phyloP scores from a whole-genome alignment of 768 basidiomycete genomes.

The Sarcomyxa edulis region DNA sequence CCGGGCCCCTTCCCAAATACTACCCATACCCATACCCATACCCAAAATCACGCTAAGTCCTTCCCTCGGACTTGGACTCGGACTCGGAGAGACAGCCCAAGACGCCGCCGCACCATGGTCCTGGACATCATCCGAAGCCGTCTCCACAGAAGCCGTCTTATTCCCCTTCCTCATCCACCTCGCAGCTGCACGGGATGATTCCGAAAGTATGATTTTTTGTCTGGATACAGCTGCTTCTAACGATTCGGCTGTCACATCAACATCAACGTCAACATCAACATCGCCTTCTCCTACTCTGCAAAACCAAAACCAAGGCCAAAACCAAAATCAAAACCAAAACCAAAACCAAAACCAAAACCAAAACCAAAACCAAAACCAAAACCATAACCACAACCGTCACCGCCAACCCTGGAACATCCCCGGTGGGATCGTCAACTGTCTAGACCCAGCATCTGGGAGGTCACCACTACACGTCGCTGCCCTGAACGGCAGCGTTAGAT shows the following conservation, averaged over 20 bases:
- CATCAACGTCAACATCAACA: too few species aligned
- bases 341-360: too few species aligned
- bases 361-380: too few species aligned
- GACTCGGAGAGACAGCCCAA: conserved; percentile 31
- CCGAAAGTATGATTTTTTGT: conserved; percentile 58
- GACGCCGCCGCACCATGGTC: conserved; percentile 66
- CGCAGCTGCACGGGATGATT: conserved; percentile 68
- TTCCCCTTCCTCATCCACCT: conserved; percentile 77
- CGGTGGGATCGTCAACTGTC: conserved; percentile 69
- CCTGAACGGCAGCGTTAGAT: conserved; percentile 51
- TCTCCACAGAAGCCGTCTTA: conserved; percentile 62
- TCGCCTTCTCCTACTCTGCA: conserved; percentile 18
- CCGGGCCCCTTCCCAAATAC: conserved; percentile 26
- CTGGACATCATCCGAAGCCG: conserved; percentile 72
- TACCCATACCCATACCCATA: too few species aligned
- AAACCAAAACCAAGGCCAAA: too few species aligned
- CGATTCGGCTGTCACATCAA: conserved; percentile 16
- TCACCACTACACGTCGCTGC: conserved; percentile 79
- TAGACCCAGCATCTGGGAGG: conserved; percentile 65
- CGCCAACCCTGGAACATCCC: conserved; percentile 38
- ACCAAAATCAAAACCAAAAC: too few species aligned
- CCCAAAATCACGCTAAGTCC: conserved; percentile 31
- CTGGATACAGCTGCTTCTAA: conserved; percentile 29
- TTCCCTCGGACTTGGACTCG: conserved; percentile 32
- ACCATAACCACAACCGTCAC: too few species aligned